These are phyloP conservation scores for Circinella minor DNA, from an alignment of 371 early-diverging fungal species.

Conservation along the genomic window DNA sequence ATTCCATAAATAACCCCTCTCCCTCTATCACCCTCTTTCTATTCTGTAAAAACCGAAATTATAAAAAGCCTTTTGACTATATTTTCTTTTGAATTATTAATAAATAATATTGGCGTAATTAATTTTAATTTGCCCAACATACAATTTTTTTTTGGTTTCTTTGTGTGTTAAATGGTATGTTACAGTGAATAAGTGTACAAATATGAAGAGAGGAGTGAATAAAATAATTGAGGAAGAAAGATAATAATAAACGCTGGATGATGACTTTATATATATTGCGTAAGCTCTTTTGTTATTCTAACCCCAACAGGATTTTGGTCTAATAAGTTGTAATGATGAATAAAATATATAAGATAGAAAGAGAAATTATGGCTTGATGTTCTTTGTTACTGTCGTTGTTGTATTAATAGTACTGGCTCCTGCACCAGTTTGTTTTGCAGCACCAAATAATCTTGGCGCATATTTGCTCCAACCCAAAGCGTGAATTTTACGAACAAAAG, in stretches of 20 bases:
- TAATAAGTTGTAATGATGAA: too few relatives aligned
- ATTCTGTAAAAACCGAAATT: too few relatives aligned
- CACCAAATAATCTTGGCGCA: conserved; percentile 37
- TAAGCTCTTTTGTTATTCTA: neutral
- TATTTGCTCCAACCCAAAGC: conserved; percentile 44
- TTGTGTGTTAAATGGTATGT: neutral
- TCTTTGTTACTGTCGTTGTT: conserved; percentile 4
- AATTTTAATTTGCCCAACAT: too few relatives aligned
- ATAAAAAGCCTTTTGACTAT: too few relatives aligned
- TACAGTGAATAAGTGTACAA: conserved; percentile 4
- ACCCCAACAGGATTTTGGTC: neutral
- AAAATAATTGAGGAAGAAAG: too few relatives aligned
- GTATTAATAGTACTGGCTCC: conserved; percentile 6
- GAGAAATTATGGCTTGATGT: neutral
- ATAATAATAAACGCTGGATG: neutral
- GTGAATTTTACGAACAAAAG: conserved; percentile 47
- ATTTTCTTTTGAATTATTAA: too few relatives aligned
- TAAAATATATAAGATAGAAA: too few relatives aligned
- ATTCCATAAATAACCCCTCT: too few relatives aligned
- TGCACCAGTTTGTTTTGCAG: neutral
- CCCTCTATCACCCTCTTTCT: too few relatives aligned
- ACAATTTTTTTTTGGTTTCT: neutral
- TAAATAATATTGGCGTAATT: too few relatives aligned
- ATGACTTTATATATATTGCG: neutral
- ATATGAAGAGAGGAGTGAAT: neutral